phyloP scores from a whole-genome alignment of 345 rosid species.

The Pugionium dolabratum region DNA sequence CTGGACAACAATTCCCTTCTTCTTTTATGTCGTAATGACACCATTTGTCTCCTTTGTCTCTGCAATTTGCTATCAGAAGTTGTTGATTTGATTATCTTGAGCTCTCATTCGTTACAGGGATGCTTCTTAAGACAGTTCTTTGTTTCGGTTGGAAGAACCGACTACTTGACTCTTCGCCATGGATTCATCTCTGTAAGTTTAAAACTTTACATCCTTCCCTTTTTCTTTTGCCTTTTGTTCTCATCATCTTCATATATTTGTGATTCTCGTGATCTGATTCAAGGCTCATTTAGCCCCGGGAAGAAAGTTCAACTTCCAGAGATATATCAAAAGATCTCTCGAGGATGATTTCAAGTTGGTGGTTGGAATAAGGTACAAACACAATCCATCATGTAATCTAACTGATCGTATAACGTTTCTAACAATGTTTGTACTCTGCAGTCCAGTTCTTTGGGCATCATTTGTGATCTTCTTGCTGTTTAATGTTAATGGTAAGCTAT shows the following conservation, averaged over 20 bases:
- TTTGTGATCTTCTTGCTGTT: slow-evolving; percentile 85
- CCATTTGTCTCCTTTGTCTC: slow-evolving; percentile 9
- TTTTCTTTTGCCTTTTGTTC: not conserved
- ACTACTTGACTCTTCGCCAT: slow-evolving; percentile 84
- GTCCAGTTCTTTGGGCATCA: slow-evolving; percentile 87
- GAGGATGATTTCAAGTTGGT: slow-evolving; percentile 87
- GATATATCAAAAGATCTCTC: slow-evolving; percentile 80
- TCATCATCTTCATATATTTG: slow-evolving; percentile 6
- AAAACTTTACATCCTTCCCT: not conserved
- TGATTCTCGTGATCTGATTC: not conserved
- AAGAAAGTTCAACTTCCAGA: slow-evolving; percentile 84
- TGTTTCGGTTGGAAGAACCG: slow-evolving; percentile 73
- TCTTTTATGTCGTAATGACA: slow-evolving; percentile 72
- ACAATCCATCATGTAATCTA: not conserved
- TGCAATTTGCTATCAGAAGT: not conserved
- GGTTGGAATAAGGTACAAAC: slow-evolving; percentile 76
- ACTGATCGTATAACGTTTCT: not conserved
- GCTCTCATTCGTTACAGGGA: slow-evolving; percentile 53
- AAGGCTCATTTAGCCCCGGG: slow-evolving; percentile 96
- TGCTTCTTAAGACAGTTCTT: slow-evolving; percentile 90
- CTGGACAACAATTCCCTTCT: slow-evolving; percentile 76
- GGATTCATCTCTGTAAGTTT: slow-evolving; percentile 81
- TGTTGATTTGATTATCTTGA: slow-evolving; percentile 6
- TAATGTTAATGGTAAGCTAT: slow-evolving; percentile 66
- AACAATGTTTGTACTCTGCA: slow-evolving; percentile 35